Conservation (phyloP, 108 stramenopile species). For the Pseudonitzschia multistriata region DNA sequence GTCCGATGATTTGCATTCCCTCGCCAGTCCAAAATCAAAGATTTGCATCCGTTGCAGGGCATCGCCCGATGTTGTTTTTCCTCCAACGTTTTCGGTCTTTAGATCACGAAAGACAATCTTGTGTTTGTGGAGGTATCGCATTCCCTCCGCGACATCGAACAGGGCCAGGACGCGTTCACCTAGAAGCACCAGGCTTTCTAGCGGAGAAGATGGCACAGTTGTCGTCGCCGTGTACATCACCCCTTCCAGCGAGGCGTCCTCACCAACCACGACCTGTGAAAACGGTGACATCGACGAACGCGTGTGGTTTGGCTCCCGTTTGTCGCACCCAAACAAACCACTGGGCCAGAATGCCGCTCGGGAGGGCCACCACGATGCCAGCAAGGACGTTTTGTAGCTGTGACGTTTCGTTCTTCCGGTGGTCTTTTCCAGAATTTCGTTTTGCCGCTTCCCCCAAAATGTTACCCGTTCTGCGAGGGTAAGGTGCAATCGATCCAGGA, state of each 20-base stretch:
- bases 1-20: constrained; percentile 48
- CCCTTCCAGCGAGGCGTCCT: too few relatives aligned
- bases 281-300: neutral
- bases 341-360: neutral
- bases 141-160: constrained; percentile 33
- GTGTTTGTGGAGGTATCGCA: constrained; percentile 33
- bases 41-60: constrained; percentile 30
- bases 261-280: neutral
- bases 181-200: neutral
- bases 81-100: constrained; percentile 35
- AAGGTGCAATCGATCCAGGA: constrained; percentile 60
- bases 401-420: neutral
- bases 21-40: constrained; percentile 77
- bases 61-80: neutral
- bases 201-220: neutral
- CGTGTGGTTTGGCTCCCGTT: too few relatives aligned
- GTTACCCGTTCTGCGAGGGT: constrained; percentile 54
- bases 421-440: neutral
- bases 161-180: constrained; percentile 29
- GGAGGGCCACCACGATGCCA: neutral
- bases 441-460: constrained; percentile 45
- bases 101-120: constrained; percentile 34
- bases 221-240: too few relatives aligned
- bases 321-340: neutral
- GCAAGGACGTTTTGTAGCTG: neutral